Percentiles rank a stretch among this genome's conserved stretches.
These are phyloP conservation scores for Pichia heedii DNA, from an alignment of 805 yeast genomes.

Conservation along the genomic window DNA sequence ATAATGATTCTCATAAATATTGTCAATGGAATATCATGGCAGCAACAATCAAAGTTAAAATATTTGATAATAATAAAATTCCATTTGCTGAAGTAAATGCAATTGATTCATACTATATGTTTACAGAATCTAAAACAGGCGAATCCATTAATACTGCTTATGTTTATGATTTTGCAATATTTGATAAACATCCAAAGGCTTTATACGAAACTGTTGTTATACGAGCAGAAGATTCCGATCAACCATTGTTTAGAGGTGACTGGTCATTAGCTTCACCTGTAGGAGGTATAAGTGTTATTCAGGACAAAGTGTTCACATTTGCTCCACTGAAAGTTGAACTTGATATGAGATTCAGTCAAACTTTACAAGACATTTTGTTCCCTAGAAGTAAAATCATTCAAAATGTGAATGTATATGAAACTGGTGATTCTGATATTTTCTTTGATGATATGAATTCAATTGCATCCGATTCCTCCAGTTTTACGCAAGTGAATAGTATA, in stretches of 20 bases:
- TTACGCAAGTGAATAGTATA: neutral
- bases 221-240: conserved; percentile 10
- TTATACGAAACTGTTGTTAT: conserved; percentile 64
- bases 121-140: conserved; percentile 59
- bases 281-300: conserved; percentile 55
- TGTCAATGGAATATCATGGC: conserved; percentile 53
- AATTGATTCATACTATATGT: conserved; percentile 48
- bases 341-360: conserved; percentile 46
- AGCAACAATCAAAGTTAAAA: conserved; percentile 63
- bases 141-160: conserved; percentile 56
- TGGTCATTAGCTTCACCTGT: conserved; percentile 55
- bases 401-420: neutral
- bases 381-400: conserved; percentile 14
- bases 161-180: conserved; percentile 61
- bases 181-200: conserved; percentile 52
- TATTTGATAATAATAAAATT: conserved; percentile 48
- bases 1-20: conserved; percentile 29
- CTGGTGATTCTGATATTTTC: conserved; percentile 5
- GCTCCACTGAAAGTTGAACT: conserved; percentile 50
- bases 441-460: conserved; percentile 1
- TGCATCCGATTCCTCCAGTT: neutral
- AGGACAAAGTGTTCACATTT: conserved; percentile 37
- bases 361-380: conserved; percentile 31
- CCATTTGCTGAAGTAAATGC: conserved; percentile 73
- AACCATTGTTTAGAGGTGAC: conserved; percentile 31